phyloP scores from a whole-genome alignment of 108 stramenopile genomes.

The Bacterosira constricta region DNA sequence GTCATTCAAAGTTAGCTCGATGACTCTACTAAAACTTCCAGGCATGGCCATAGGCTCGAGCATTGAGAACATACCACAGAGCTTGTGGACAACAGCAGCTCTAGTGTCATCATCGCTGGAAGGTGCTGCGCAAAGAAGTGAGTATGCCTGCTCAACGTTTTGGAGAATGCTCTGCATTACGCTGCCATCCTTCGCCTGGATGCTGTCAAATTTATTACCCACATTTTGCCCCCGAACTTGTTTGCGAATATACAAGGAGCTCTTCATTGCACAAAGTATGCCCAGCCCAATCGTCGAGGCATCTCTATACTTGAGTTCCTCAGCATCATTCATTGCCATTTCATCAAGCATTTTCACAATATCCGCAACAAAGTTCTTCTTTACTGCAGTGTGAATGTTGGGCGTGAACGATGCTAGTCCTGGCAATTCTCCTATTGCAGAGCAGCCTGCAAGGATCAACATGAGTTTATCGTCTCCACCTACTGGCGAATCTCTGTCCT shows the following conservation, averaged over 20 bases:
- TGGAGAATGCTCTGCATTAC: constrained; percentile 48
- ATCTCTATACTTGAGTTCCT: constrained; percentile 26
- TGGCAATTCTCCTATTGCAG: constrained; percentile 29
- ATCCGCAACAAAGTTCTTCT: constrained; percentile 17
- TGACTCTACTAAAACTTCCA: constrained; percentile 33
- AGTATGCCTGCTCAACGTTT: constrained; percentile 21
- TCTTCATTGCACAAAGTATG: constrained; percentile 38
- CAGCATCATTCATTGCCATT: constrained; percentile 6
- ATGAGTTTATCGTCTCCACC: constrained; percentile 26
- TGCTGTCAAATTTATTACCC: background rate
- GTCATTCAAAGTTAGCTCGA: constrained; percentile 33
- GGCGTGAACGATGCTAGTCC: constrained; percentile 22
- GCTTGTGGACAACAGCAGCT: constrained; percentile 1
- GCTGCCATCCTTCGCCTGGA: constrained; percentile 39
- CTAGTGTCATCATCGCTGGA: background rate
- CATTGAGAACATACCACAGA: constrained; percentile 16
- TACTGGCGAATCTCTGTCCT: background rate
- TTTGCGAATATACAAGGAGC: background rate
- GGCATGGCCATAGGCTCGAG: constrained; percentile 29
- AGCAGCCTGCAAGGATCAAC: constrained; percentile 17
- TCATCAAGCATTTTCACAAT: constrained; percentile 13
- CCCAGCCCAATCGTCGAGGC: constrained; percentile 30
- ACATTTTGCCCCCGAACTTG: background rate
- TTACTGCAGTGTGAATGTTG: constrained; percentile 8
- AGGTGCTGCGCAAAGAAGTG: background rate